Conservation (phyloP, 768 basidiomycete genomes). For the Gautieria morchelliformis region DNA sequence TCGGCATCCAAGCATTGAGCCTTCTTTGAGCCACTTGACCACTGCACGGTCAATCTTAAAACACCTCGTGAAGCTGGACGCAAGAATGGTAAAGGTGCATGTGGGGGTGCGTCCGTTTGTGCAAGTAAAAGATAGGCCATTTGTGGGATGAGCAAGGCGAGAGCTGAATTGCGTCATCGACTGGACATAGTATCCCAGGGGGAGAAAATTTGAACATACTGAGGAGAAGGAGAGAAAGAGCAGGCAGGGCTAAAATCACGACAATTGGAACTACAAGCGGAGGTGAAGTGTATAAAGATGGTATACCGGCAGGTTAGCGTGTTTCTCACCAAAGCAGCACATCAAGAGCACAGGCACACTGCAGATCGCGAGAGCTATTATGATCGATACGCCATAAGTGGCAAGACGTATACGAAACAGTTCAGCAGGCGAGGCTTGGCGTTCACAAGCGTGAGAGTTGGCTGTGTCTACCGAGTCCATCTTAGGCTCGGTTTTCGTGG, state of each 20-base stretch:
- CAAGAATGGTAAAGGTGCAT: neutral
- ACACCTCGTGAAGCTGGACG: conserved; percentile 1
- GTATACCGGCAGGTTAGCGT: neutral
- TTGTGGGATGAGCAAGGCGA: conserved; percentile 2
- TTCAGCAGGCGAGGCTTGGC: neutral
- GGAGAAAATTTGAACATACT: neutral
- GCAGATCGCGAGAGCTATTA: neutral
- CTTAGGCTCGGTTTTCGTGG: no score
- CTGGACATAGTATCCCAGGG: neutral
- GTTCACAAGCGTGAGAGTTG: neutral
- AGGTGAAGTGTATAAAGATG: neutral
- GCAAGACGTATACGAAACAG: neutral
- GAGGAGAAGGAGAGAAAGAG: neutral
- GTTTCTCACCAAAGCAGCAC: neutral
- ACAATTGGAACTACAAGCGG: neutral
- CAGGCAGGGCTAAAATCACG: neutral
- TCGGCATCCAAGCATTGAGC: neutral
- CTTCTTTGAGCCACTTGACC: conserved; percentile 3
- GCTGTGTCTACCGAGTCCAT: neutral
- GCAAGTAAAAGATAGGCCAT: conserved; percentile 2
- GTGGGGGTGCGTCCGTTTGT: conserved; percentile 4
- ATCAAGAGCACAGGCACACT: neutral
- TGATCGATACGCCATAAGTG: neutral
- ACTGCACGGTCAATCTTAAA: conserved; percentile 1
- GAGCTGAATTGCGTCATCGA: neutral